phyloP scores from a whole-genome alignment of 352 stramenopile species.

The Phytophthora crassamura region DNA sequence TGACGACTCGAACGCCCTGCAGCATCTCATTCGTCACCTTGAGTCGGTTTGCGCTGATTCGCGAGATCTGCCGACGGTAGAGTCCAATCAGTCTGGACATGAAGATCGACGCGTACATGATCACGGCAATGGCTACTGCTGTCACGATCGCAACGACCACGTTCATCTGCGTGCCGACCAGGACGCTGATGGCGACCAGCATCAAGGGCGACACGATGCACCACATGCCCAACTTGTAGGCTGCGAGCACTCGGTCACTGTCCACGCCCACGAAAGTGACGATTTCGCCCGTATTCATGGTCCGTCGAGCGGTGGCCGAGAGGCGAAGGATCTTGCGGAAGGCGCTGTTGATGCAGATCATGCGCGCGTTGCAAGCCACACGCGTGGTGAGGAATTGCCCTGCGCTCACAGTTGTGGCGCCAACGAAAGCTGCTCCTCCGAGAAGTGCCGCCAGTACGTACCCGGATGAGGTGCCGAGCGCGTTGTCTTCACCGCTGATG shows the following conservation, averaged over 20 bases:
- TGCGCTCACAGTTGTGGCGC: constrained; percentile 47
- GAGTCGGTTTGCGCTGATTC: constrained; percentile 68
- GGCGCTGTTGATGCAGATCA: constrained; percentile 59
- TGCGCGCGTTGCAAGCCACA: constrained; percentile 51
- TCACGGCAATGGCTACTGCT: constrained; percentile 4
- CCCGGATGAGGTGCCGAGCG: constrained; percentile 48
- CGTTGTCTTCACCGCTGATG: constrained; percentile 40
- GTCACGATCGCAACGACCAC: background rate
- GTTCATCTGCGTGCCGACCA: constrained; percentile 37
- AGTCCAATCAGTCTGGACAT: constrained; percentile 16
- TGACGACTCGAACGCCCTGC: constrained; percentile 86
- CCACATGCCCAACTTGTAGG: constrained; percentile 30
- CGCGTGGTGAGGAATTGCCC: constrained; percentile 55
- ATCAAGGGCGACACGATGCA: constrained; percentile 27
- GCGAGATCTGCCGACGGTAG: constrained; percentile 23
- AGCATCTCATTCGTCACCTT: constrained; percentile 94
- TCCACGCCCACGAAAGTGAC: constrained; percentile 57
- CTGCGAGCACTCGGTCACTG: constrained; percentile 37
- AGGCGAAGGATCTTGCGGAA: constrained; percentile 63
- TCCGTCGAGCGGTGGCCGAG: constrained; percentile 45
- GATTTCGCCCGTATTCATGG: constrained; percentile 57
- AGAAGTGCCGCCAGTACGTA: constrained; percentile 53
- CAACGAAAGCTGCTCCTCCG: constrained; percentile 34
- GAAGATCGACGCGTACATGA: constrained; percentile 15
- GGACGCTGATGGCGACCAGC: constrained; percentile 19